Evolutionary conservation across 768 basidiomycete genomes (phyloP).

Genomic region (Tylopilus sp.): DNA sequence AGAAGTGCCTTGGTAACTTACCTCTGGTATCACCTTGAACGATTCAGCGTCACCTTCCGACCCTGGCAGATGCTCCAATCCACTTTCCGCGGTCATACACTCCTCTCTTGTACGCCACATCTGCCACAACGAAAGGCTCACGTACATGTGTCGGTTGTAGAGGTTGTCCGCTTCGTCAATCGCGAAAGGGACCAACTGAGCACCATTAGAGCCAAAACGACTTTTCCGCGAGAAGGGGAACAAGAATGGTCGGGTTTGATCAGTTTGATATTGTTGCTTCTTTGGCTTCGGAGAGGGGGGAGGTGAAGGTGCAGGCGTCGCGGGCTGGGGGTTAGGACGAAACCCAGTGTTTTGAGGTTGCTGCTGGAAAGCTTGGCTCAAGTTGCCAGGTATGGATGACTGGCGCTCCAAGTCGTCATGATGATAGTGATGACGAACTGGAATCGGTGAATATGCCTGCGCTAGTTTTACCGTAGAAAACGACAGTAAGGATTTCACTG

Average conservation of each 20-base stretch:
- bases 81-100: conserved; percentile 91
- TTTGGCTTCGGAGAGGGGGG: conserved; percentile 86
- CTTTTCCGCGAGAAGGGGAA: conserved; percentile 85
- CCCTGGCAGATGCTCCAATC: conserved; percentile 76
- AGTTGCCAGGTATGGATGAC: conserved; percentile 36
- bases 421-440: conserved; percentile 91
- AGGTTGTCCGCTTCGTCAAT: conserved; percentile 94
- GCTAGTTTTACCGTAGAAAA: conserved; percentile 66
- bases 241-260: conserved; percentile 89
- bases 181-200: conserved; percentile 84
- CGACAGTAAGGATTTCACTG: conserved; percentile 29
- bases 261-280: conserved; percentile 98
- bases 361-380: conserved; percentile 36
- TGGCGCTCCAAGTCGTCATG: conserved; percentile 69
- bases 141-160: conserved; percentile 86
- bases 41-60: conserved; percentile 55
- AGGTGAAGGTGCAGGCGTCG: conserved; percentile 89
- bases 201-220: conserved; percentile 47
- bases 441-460: conserved; percentile 90
- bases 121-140: conserved; percentile 84
- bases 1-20: conserved; percentile 17
- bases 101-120: conserved; percentile 97
- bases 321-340: conserved; percentile 56
- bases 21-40: conserved; percentile 44
- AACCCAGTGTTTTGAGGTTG: conserved; percentile 25